Evolutionary conservation across 345 rosid genomes (phyloP).

Genomic region (Citrus maxima): DNA sequence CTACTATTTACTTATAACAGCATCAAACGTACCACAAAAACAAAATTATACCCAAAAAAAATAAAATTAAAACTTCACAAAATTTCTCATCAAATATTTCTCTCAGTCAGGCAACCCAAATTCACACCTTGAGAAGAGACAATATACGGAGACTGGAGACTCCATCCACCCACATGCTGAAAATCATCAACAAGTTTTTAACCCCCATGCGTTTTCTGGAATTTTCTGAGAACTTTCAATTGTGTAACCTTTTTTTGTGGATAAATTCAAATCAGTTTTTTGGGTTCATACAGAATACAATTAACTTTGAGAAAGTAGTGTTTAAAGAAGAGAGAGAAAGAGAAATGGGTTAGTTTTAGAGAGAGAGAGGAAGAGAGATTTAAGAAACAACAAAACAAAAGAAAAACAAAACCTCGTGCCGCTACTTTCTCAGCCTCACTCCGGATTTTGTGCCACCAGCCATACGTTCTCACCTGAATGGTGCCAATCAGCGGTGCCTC

Average conservation of each 20-base stretch:
- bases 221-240: conserved; percentile 19
- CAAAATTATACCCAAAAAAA: background rate
- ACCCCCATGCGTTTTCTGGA: conserved; percentile 18
- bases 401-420: conserved; percentile 43
- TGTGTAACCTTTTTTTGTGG: conserved; percentile 19
- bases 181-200: conserved; percentile 6
- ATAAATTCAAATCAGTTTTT: conserved; percentile 39
- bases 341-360: conserved; percentile 9
- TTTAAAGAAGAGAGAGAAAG: background rate
- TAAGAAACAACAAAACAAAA: conserved; percentile 17
- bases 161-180: conserved; percentile 10
- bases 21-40: background rate
- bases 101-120: background rate
- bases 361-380: conserved; percentile 25
- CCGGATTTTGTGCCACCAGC: conserved; percentile 76
- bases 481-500: conserved; percentile 60
- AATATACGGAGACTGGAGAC: background rate
- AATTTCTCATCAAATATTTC: background rate
- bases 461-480: conserved; percentile 60
- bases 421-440: conserved; percentile 52
- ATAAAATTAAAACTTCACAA: background rate
- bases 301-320: conserved; percentile 17
- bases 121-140: background rate
- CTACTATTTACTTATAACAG: background rate
- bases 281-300: conserved; percentile 34